Percentiles rank a stretch among this genome's conserved stretches.
phyloP scores from a whole-genome alignment of 768 basidiomycete genomes.

The Termitomyces sp. region DNA sequence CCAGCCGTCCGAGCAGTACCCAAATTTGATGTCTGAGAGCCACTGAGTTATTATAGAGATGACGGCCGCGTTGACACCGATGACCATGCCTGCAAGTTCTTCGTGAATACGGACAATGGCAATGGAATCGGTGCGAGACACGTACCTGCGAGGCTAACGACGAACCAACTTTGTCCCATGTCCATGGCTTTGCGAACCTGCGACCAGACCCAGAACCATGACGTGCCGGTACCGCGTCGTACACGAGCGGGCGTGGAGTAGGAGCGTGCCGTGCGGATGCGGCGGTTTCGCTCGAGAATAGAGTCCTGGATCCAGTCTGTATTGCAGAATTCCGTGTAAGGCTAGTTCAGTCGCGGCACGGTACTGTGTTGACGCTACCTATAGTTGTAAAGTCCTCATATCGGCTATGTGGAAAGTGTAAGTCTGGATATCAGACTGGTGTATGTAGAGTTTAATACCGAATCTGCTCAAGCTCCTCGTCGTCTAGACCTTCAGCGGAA shows the following conservation, averaged over 20 bases:
- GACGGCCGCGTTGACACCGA: slow-evolving; percentile 91
- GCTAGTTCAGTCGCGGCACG: neutral
- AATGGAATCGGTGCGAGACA: slow-evolving; percentile 5
- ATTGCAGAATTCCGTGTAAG: neutral
- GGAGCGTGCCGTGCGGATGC: slow-evolving; percentile 55
- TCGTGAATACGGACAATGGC: neutral
- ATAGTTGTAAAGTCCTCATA: slow-evolving; percentile 96
- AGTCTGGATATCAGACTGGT: neutral
- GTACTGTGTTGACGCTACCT: slow-evolving; percentile 38
- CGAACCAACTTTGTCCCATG: slow-evolving; percentile 87
- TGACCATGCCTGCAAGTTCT: slow-evolving; percentile 64
- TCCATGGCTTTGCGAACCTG: slow-evolving; percentile 54
- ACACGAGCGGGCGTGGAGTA: slow-evolving; percentile 22
- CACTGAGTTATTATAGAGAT: slow-evolving; percentile 95
- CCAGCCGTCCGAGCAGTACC: slow-evolving; percentile 96
- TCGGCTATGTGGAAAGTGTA: slow-evolving; percentile 44
- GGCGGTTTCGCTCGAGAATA: slow-evolving; percentile 78
- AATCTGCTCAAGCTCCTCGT: slow-evolving; percentile 64
- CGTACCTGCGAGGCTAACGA: slow-evolving; percentile 86
- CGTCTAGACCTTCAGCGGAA: slow-evolving; percentile 45
- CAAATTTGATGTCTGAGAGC: slow-evolving; percentile 97
- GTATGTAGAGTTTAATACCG: slow-evolving; percentile 31
- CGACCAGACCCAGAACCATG: slow-evolving; percentile 55
- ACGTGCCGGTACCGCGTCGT: slow-evolving; percentile 19
- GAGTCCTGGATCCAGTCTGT: slow-evolving; percentile 98